These are phyloP conservation scores for Herpotrichia juniperi DNA, from an alignment of 2,329 filamentous ascomycete genomes.

Conservation along the genomic window DNA sequence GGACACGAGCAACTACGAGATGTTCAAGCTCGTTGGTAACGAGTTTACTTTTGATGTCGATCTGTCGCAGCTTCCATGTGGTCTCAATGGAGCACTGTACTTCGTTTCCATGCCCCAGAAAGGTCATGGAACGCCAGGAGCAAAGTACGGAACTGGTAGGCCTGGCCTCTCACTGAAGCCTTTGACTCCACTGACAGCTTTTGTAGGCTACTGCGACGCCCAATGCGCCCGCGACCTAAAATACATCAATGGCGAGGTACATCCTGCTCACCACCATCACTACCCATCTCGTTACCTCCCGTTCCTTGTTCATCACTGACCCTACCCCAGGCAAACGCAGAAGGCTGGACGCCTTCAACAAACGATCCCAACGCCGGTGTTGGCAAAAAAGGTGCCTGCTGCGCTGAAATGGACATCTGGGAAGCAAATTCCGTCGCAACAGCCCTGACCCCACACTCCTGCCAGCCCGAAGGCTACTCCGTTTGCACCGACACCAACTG, in stretches of 20 bases:
- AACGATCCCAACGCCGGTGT: conserved; percentile 58
- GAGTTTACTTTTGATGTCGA: conserved; percentile 39
- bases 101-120: conserved; percentile 61
- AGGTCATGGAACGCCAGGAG: conserved; percentile 52
- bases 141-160: conserved; percentile 60
- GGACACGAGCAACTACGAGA: conserved; percentile 26
- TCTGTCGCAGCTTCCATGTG: conserved; percentile 66
- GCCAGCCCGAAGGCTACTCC: conserved; percentile 57
- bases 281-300: neutral
- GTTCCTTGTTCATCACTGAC: neutral
- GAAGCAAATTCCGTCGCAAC: conserved; percentile 70
- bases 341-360: conserved; percentile 55
- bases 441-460: conserved; percentile 70
- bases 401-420: conserved; percentile 70
- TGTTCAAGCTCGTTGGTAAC: conserved; percentile 32
- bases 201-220: conserved; percentile 20
- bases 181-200: neutral
- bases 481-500: conserved; percentile 58
- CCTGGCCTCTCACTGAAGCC: neutral
- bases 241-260: conserved; percentile 50
- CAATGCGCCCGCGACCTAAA: conserved; percentile 48
- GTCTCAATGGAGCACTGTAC: conserved; percentile 62
- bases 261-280: neutral
- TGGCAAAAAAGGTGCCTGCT: conserved; percentile 63
- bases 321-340: conserved; percentile 56